Base-by-base conservation (phyloP, 2,329 filamentous ascomycete genomes). In the Fusarium mangiferae region DNA sequence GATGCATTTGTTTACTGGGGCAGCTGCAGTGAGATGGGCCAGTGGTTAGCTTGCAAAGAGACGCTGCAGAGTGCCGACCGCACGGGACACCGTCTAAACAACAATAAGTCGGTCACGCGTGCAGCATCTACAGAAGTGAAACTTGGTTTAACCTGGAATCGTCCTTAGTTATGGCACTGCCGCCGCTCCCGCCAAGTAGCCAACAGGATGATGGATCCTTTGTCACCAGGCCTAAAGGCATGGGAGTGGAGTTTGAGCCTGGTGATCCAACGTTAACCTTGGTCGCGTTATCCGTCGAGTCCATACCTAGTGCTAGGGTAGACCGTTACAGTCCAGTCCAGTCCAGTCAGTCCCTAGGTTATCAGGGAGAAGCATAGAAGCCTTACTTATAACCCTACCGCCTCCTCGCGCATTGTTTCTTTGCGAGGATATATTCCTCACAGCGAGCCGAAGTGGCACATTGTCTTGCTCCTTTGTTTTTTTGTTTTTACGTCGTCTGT, bases 251-350 rank as follows among this genome's bases (percentile, higher is more conserved):
- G 59, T 41, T 41, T 54, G 51, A 48, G 52, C 59, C 51, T 24
- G 52, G 60, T 70, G 67, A 70, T 70, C 67, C 41, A 54, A 45
- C 46, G 41, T 59, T 35, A 66, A 70, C 46, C 67, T 70, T 66
- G 70, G 36, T 70, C 67, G 59, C 57, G 58, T 70, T 66, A 44
- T 52, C 18, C 48, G 30, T 52, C n/a, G 48, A 35, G 48, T 24
- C n/a, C n/a, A n/a, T n/a, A n/a, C n/a, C n/a, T n/a, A n/a, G n/a
- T n/a, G n/a, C n/a, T n/a, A n/a, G n/a, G n/a, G 26, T 38, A 55
- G 51, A 57, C 18, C 22, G 52, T 56, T 56, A 42, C 22, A 51
- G 48, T 35, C 52, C 41, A 24, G n/a, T 24, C 41, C n/a, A 24
- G 42, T 30, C 9, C 7, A 10, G 7, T 30, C 7, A 10, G 7